phyloP scores from a whole-genome alignment of 2,329 filamentous ascomycete genomes.

The Didymella segeticola region DNA sequence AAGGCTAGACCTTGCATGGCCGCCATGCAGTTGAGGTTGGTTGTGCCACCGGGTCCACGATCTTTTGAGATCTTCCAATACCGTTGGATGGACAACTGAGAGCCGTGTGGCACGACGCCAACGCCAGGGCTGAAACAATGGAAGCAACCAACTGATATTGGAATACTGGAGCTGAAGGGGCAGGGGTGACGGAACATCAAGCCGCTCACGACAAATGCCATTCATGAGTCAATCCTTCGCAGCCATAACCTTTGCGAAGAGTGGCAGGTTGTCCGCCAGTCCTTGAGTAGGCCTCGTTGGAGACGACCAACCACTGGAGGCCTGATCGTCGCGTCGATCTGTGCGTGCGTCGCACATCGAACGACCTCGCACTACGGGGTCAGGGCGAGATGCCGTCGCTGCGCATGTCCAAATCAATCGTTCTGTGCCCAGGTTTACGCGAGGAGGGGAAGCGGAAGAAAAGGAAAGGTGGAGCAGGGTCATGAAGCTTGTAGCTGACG shows the following conservation, averaged over 20 bases:
- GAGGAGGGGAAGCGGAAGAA: conserved; percentile 15
- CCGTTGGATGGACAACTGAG: conserved; percentile 14
- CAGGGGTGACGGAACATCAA: not conserved
- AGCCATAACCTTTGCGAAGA: not conserved
- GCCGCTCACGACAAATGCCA: not conserved
- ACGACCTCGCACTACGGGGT: not conserved
- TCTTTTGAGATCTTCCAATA: conserved; percentile 7
- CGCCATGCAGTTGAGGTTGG: conserved; percentile 18
- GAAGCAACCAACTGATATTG: not conserved
- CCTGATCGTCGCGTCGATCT: not conserved
- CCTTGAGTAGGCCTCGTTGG: not conserved
- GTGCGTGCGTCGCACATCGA: not conserved
- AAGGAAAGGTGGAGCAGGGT: not conserved
- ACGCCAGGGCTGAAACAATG: conserved; percentile 9
- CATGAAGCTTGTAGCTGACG: conserved; percentile 3
- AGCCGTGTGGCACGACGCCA: conserved; percentile 6
- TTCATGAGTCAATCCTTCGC: not conserved
- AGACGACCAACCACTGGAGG: not conserved
- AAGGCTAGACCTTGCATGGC: conserved; percentile 16
- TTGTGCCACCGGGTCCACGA: conserved; percentile 9
- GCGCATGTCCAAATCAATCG: not conserved
- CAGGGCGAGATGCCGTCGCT: not conserved
- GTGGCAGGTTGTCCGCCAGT: not conserved
- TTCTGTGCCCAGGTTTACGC: conserved; percentile 1
- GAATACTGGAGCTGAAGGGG: not conserved